Evolutionary conservation across 208 protist species (phyloP).

Genomic region (Paratrypanosoma confusum): DNA sequence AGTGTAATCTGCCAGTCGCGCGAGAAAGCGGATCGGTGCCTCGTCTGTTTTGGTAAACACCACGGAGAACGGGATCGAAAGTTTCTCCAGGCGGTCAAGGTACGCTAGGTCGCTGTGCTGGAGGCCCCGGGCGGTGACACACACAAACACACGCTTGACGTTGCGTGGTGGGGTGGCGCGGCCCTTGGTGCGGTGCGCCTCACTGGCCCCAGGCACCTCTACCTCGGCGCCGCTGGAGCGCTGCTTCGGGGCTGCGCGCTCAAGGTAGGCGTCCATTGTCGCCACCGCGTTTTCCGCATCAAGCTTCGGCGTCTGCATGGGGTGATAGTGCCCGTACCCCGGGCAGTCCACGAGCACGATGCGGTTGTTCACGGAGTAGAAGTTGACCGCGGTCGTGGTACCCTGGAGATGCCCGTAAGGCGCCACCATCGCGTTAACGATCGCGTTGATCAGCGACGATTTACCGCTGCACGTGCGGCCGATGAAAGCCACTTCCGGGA

Average conservation of each 20-base stretch:
- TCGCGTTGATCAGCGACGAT: conserved; percentile 76
- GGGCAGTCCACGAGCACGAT: conserved; percentile 78
- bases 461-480: conserved; percentile 78
- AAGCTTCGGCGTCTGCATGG: conserved; percentile 35
- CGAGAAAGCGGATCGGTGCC: conserved; percentile 72
- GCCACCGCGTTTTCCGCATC: conserved; percentile 64
- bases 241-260: conserved; percentile 1
- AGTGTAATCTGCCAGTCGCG: conserved; percentile 70
- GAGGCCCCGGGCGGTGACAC: conserved; percentile 60
- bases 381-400: conserved; percentile 62
- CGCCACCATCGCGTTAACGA: conserved; percentile 71
- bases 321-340: conserved; percentile 79
- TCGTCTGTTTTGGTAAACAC: conserved; percentile 83
- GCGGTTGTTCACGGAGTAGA: conserved; percentile 61
- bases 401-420: conserved; percentile 79
- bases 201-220: conserved; percentile 3
- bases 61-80: conserved; percentile 63
- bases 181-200: neutral
- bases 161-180: conserved; percentile 15
- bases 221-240: neutral
- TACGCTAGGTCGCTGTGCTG: conserved; percentile 65
- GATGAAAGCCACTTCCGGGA: conserved; percentile 81
- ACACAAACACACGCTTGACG: conserved; percentile 72
- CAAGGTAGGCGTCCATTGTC: conserved; percentile 61
- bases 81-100: conserved; percentile 53